A percentile compares a stretch with the other conserved stretches of the same genome.
Conservation (phyloP, 441 rosid species). For the Populus trichocarpa region DNA sequence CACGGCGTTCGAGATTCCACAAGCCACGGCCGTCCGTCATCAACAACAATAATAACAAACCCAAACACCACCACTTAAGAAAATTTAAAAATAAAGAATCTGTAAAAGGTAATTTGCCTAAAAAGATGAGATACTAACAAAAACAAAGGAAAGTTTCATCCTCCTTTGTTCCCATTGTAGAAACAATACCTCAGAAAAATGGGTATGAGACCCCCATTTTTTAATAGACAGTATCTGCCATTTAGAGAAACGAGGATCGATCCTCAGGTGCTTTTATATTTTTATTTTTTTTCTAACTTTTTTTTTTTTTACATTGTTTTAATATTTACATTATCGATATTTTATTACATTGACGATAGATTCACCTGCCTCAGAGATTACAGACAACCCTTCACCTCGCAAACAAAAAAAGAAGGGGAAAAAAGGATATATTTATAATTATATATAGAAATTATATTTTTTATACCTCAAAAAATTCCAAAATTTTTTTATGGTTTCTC, state of each 20-base stretch:
- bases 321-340: neutral
- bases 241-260: conserved; percentile 4
- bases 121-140: conserved; percentile 35
- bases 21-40: conserved; percentile 47
- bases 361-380: conserved; percentile 21
- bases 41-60: neutral
- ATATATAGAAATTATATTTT: conserved; percentile 5
- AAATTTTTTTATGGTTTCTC: conserved; percentile 57
- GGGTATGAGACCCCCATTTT: neutral
- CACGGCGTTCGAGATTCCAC: conserved; percentile 61
- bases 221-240: neutral
- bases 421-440: conserved; percentile 8
- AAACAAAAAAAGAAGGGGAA: conserved; percentile 4
- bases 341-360: conserved; percentile 15
- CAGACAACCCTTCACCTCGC: conserved; percentile 24
- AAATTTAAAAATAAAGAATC: neutral
- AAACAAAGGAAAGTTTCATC: conserved; percentile 21
- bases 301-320: neutral
- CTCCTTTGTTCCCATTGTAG: conserved; percentile 38
- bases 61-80: neutral
- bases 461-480: conserved; percentile 29
- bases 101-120: conserved; percentile 19
- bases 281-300: conserved; percentile 1
- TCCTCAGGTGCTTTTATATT: conserved; percentile 26
- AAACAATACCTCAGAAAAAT: conserved; percentile 20